Evolutionary conservation across 2,329 filamentous ascomycete genomes (phyloP).

Genomic region (Helicocarpus griseus): DNA sequence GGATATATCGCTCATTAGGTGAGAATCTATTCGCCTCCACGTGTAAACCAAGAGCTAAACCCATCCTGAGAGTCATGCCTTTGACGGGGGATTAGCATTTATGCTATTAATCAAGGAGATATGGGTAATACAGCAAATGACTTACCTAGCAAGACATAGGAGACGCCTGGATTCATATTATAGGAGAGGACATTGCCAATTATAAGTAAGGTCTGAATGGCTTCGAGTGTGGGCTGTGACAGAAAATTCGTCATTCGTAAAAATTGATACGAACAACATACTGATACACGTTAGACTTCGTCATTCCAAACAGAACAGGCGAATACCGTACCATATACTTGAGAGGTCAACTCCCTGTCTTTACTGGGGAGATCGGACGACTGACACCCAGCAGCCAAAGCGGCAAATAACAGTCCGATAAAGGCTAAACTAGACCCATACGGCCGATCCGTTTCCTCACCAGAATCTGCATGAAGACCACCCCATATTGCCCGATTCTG

Average conservation of each 20-base stretch:
- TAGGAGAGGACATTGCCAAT: constrained; percentile 54
- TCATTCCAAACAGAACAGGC: constrained; percentile 6
- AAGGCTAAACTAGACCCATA: constrained; percentile 50
- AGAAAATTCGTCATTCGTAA: constrained; percentile 55
- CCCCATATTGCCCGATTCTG: constrained; percentile 40
- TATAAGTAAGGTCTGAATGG: constrained; percentile 52
- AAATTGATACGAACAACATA: constrained; percentile 57
- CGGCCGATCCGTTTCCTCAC: constrained; percentile 44
- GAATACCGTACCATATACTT: constrained; percentile 53
- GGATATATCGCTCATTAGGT: constrained; percentile 37
- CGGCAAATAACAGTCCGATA: constrained; percentile 51
- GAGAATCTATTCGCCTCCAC: constrained; percentile 47
- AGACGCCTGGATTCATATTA: constrained; percentile 56
- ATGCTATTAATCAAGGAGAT: constrained; percentile 4
- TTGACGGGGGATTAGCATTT: constrained; percentile 7
- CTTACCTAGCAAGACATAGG: constrained; percentile 49
- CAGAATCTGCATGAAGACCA: constrained; percentile 30
- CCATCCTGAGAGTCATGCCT: constrained; percentile 51
- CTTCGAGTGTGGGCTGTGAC: constrained; percentile 51
- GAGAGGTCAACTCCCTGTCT: constrained; percentile 52
- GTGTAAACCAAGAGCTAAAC: constrained; percentile 51
- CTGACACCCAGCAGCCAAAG: constrained; percentile 54
- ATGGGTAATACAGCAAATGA: not conserved
- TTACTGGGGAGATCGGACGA: constrained; percentile 49
- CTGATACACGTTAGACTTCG: constrained; percentile 29